phyloP scores from a whole-genome alignment of 495 filamentous ascomycete genomes.

The Elaphomyces granulatus region DNA sequence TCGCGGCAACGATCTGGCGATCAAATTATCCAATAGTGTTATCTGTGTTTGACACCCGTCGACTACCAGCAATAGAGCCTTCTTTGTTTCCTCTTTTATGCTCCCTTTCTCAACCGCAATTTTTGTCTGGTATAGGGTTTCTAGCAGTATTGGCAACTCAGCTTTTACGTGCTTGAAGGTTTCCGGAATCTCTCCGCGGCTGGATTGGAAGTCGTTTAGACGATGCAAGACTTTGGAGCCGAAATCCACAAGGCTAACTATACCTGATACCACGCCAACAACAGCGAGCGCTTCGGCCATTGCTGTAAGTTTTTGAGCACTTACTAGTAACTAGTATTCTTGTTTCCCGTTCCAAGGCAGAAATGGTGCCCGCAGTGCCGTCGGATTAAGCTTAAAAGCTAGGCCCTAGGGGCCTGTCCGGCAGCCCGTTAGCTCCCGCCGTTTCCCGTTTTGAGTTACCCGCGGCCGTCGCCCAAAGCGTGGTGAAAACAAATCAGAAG shows the following conservation, averaged over 20 bases:
- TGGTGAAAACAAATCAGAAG: no score
- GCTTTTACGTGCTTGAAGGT: constrained; percentile 17
- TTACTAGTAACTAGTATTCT: no score
- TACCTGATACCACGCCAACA: constrained; percentile 16
- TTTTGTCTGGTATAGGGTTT: constrained; percentile 13
- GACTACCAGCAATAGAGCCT: constrained; percentile 14
- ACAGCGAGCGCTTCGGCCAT: constrained; percentile 24
- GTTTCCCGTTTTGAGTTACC: no score
- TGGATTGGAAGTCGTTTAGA: constrained; percentile 14
- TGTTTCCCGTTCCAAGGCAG: no score
- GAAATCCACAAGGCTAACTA: constrained; percentile 23
- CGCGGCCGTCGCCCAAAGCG: no score
- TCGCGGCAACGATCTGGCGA: constrained; percentile 10
- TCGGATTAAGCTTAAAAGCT: no score
- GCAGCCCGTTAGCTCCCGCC: no score
- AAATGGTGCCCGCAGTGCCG: no score
- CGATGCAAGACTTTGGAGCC: constrained; percentile 16
- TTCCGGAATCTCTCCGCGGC: constrained; percentile 13
- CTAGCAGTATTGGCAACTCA: constrained; percentile 17
- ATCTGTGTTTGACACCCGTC: constrained; percentile 11
- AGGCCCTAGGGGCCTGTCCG: no score
- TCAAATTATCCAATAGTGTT: constrained; percentile 9
- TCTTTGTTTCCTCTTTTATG: constrained; percentile 5
- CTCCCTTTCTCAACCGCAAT: constrained; percentile 8
- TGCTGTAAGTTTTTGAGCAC: no score